Base-by-base conservation (phyloP, 1,139 yeast genomes). In the Candida dubliniensis region DNA sequence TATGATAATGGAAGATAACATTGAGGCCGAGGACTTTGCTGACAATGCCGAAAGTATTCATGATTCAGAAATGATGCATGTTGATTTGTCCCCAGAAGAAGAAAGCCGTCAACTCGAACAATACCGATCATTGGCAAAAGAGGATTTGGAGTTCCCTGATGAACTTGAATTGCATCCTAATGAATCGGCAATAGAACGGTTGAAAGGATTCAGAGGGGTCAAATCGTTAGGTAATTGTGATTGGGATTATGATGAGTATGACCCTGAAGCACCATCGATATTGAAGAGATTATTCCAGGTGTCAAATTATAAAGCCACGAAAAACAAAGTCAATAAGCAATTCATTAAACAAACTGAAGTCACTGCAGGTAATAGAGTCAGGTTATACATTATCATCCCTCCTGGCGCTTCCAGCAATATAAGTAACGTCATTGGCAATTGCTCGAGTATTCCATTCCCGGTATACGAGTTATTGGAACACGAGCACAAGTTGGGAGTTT, bases 81-180 rank as follows among this genome's bases (percentile, higher is more conserved):
- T 82, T 44, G 96, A 89, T 40, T 70, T 89, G 44, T 71, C 87
- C 1, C 82, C 85, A 14, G 96, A 87, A 54, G 96, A 90, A 57
- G 97, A 90, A 64, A 82, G 80, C 51, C 76, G 82, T 54, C 97
- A 90, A 63, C 71, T 90, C 51, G 70, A 76, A 45, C 81, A 77
- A 55, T 89, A 74, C 66, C 80, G 96, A 58, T 74, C 76, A 36
- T 66, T 80, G 47, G 96, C 84, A 51, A 78, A 78, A 49, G 97
- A 90, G 41, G 97, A 93, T 60, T 76, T 82, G 36, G 96, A 93
- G 56, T 93, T 90, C 71, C 98, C 99, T 0, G 99, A 95, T 66
- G 99, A 95, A 66, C 68, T 91, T 45, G 98, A 95, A 63, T 69
- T 93, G 40, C 79, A 76, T 43, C 97, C 98, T 27, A 60, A 67